Evolutionary conservation across 2,329 filamentous ascomycete genomes (phyloP), one percentile per base, ranked within the genome.

Genomic region (Lachnellula subtilissima): DNA sequence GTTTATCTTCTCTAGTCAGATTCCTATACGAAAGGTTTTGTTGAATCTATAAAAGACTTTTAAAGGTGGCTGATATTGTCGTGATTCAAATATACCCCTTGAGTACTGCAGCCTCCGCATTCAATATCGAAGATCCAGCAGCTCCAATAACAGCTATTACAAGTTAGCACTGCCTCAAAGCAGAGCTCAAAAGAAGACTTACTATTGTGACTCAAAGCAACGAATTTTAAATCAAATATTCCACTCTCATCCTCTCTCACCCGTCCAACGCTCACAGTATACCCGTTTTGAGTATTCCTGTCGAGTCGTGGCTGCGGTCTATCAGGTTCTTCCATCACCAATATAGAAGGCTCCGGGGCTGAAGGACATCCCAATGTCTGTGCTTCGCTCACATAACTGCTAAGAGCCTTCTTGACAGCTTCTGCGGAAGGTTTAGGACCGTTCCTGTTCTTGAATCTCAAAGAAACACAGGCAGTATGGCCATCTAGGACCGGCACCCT

Each of bases 211-310:
- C 90, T 96, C 65, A 97, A 77, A 23, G 91, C 91, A 60, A 94
- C 92, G 73, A 97, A 97, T 72, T 95, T 92, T 71, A 97, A 82
- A 70, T 97, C 94, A 68, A 97, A 97, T 63, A 96, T 87, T 19
- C 89, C 90, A 61, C 86, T 88, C 65, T 90, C 88, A 66, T 96
- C 92, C 72, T 93, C 86, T 48, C 94, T 78, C 28, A 68, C 83
- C 25, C 93, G 83, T 7, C 93, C 93, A 19, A 97, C 92, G 66
- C 88, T 94, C 40, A 97, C 90, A 3, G 92, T 89, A 70, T 97
- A 97, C 0, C 94, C 93, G 51, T 84, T 82, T 58, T 89, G 86
- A 25, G 92, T 82, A 64, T 97, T 88, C 56, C 93, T 84, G 72
- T 97, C 94, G 48, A 97, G 78, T 63, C 94, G 80, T 17, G 94